Evolutionary conservation across 768 basidiomycete species (phyloP).

Genomic region (Lentinula raphanica): DNA sequence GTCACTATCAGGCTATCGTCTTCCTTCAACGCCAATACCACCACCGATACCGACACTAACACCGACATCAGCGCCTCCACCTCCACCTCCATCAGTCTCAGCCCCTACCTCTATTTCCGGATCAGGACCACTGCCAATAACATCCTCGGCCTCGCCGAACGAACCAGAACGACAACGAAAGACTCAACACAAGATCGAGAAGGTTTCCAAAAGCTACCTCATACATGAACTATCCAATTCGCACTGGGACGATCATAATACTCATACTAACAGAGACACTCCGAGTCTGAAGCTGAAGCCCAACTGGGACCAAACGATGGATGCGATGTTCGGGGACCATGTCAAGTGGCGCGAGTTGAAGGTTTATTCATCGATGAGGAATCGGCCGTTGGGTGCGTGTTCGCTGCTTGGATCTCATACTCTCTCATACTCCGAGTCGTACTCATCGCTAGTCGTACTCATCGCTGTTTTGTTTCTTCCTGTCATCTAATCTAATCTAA

Average conservation of each 20-base stretch:
- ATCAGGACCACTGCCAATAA: too few relatives aligned
- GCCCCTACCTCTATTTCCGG: too few relatives aligned
- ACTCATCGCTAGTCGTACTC: too few relatives aligned
- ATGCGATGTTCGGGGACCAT: conserved; percentile 80
- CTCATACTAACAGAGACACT: conserved; percentile 5
- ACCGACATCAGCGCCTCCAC: too few relatives aligned
- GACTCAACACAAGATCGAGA: conserved; percentile 21
- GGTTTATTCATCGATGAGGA: conserved; percentile 50
- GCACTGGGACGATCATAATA: too few relatives aligned
- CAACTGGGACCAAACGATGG: conserved; percentile 68
- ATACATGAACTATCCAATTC: conserved; percentile 59
- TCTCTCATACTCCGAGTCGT: too few relatives aligned
- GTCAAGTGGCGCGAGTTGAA: conserved; percentile 73
- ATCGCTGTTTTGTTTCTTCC: background rate
- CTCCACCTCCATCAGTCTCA: too few relatives aligned
- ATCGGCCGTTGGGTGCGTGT: conserved; percentile 56
- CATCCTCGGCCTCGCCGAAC: too few relatives aligned
- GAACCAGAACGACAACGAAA: background rate
- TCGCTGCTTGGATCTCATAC: background rate
- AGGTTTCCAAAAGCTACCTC: conserved; percentile 63
- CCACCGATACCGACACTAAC: too few relatives aligned
- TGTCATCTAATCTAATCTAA: too few relatives aligned
- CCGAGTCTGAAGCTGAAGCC: too few relatives aligned
- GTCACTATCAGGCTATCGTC: background rate
- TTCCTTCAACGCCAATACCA: background rate